Percentiles rank a stretch among this genome's conserved stretches.
Conservation (phyloP, 139 green algal genomes). For the Coelastrella sp. region DNA sequence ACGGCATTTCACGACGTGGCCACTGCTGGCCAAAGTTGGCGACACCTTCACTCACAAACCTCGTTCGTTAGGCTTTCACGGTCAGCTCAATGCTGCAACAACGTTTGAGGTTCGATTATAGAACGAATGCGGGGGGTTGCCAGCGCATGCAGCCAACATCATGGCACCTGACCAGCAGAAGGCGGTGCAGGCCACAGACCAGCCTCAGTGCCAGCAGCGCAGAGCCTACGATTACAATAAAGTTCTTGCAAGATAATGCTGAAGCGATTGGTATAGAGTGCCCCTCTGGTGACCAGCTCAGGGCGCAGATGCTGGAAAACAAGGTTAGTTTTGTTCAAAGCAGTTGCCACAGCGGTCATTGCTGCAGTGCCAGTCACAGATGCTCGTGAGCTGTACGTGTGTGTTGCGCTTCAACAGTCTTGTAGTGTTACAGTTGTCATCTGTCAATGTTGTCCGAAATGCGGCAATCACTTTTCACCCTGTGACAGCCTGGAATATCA, state of each 20-base stretch:
- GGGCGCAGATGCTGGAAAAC: conserved; percentile 40
- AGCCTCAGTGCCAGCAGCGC: background rate
- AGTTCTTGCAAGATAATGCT: background rate
- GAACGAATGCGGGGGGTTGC: background rate
- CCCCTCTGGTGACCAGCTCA: conserved; percentile 36
- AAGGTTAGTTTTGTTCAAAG: background rate
- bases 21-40: no score
- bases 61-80: background rate
- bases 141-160: background rate
- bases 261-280: conserved; percentile 5
- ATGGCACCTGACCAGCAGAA: background rate
- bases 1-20: no score
- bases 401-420: no score
- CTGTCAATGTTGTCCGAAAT: no score
- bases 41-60: no score
- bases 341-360: background rate
- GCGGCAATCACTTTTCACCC: no score
- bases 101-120: background rate
- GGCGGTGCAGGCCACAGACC: background rate
- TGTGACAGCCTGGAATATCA: no score
- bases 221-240: conserved; percentile 32
- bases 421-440: no score
- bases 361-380: no score
- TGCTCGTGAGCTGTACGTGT: no score
- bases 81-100: background rate